Evolutionary conservation across 2,329 filamentous ascomycete species (phyloP), one percentile per base, ranked within the genome.

Genomic region (Didymella sp.): DNA sequence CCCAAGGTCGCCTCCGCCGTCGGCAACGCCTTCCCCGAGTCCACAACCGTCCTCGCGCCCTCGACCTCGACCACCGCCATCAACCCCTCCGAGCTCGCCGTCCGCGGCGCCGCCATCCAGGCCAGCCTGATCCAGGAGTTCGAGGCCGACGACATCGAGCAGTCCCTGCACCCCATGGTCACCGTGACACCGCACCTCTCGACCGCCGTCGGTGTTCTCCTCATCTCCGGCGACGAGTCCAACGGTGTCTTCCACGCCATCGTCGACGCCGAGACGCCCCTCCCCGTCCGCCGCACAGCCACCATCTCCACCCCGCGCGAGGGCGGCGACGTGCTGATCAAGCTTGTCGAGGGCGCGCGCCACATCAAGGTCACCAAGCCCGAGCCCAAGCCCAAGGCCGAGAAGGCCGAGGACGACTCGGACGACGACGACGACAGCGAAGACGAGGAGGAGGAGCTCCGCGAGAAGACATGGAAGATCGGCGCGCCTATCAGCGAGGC

Each of bases 351-450:
- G 82, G 95, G 92, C 67, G 85, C 85, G 67, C 89, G 91, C 38
- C 90, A 96, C 77, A 97, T 98, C 83, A 96, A 96, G 80, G 88
- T 96, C 70, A 94, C 91, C 61, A 92, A 95, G 81, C 88, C 91
- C 31, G 90, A 94, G 80, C 86, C 89, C 60, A 92, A 92, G 83
- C 66, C 86, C 58, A 90, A 91, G 78, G 82, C 85, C 65, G 84
- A 87, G 33, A 90, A 91, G 78, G 82, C 85, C 64, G 84, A 87
- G 2, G 84, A 86, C 35, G 87, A 87, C 21, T 85, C 87, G 55
- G 85, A 85, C 56, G 85, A 89, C 49, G 85, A 80, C 42, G 82
- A 85, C 25, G 82, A 84, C 4, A 33, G 28, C 21, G 54, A 90
- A 40, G 92, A 96, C 31, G 92, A 96, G 68, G 89, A 89, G 52